Evolutionary conservation across 106 monocot genomes (phyloP), one percentile per base, ranked within the genome.

Genomic region (Acorus gramineus): DNA sequence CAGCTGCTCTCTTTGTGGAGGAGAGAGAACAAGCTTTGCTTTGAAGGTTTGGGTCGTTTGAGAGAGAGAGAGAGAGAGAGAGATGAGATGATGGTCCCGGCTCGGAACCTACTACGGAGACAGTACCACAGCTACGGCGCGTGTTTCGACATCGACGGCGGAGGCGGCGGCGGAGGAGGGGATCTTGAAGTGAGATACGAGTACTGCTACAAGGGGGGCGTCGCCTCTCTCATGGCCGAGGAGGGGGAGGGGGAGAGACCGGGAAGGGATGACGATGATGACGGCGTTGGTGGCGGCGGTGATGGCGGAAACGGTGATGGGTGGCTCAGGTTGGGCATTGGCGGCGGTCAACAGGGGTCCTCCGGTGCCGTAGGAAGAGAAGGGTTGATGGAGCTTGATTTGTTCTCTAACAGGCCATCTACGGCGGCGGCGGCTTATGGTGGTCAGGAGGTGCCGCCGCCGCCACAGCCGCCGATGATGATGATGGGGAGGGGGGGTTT

Each of bases 251-350:
- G 28, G 28, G 28, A 28, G 28, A 28, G 28, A 28, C 28, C 28
- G 28, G 28, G 0, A 28, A 28, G 28, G 5, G 60, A 61, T 7
- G 53, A 42, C 44, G 56, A 54, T 2, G 55, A 14, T 3, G 60
- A 56, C 7, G 71, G 68, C 7, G 47, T 44, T 14, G 56, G 72
- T 71, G 44, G 56, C 43, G 68, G 56, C 8, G 62, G 62, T 7
- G 44, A 11, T n/a, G 68, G 57, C 12, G 69, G 59, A 42, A 28
- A 69, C 10, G 42, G 42, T 11, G 48, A 70, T 14, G 49, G 56
- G 0, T 83, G 83, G 83, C 69, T 87, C n/a, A 77, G 64, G 47
- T 45, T 87, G 42, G 79, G 87, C n/a, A 5, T 80, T 8, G 81
- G 62, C 44, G 47, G 76, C 11, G 1, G 50, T 11, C 10, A 6